Evolutionary conservation across 495 filamentous ascomycete species (phyloP), one percentile per base, ranked within the genome.

Genomic region (Daldinia concentrica): DNA sequence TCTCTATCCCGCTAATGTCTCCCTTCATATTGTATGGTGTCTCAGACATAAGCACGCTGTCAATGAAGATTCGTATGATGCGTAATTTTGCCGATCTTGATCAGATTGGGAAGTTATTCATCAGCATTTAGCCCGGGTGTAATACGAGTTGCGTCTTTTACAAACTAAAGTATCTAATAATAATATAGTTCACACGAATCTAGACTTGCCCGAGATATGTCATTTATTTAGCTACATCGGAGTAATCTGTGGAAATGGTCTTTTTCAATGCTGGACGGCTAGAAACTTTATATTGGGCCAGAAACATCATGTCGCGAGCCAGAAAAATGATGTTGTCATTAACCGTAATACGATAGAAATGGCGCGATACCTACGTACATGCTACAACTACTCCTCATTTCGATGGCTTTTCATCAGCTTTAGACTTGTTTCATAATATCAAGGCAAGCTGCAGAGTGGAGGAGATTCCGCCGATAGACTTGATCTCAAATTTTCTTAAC

Each of bases 51-150:
- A 57, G 41, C 62, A 32, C 54, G 62, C 58, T 57, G 66, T 63
- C 64, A 59, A 63, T 69, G 66, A 69, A 73, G 65, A 73, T 73
- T 69, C 45, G 66, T 64, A 69, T 69, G 54, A 63, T 69, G 56
- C 62, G 62, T 32, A 59, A 59, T 41, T 69, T 59, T 66, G 71
- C 48, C 66, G 71, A 69, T 73, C 71, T 48, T 66, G 6, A 66
- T 72, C 63, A 22, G 15, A 67, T 72, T 39, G 45, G 63, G 69
- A 19, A 63, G 58, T 45, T 22, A 54, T 66, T 59, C 45, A 62
- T 62, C 58, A 61, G 58, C 43, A 52, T 64, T 60, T 73, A 55
- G 58, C 39, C 52, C 54, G 36, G 24, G 48, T 61, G 30, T 36
- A 57, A 62, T 73, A 69, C 55, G 62, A 34, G 29, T 59, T 63